These are phyloP conservation scores for Pseudogymnoascus sp. DNA, from an alignment of 2,329 filamentous ascomycete species.

Conservation along the genomic window DNA sequence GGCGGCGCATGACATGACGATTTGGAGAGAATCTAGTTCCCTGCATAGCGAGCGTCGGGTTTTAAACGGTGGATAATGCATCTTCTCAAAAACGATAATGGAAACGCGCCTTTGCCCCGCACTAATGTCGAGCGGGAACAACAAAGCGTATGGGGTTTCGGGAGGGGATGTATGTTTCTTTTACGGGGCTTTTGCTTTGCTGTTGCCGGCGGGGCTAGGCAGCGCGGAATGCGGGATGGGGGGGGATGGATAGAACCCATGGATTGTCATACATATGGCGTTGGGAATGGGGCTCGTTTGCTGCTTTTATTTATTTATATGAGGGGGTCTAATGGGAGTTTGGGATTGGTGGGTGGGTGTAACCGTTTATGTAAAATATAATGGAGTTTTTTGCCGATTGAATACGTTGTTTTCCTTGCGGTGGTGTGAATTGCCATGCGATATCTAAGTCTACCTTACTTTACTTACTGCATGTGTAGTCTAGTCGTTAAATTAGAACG, in stretches of 20 bases:
- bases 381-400: constrained; percentile 7
- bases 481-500: background rate
- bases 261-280: constrained; percentile 8
- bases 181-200: background rate
- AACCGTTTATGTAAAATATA: constrained; percentile 8
- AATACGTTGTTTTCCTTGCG: background rate
- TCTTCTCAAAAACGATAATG: constrained; percentile 6
- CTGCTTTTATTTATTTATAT: constrained; percentile 1
- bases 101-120: constrained; percentile 4
- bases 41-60: constrained; percentile 7
- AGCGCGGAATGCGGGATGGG: background rate
- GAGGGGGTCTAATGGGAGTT: background rate
- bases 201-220: background rate
- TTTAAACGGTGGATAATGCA: constrained; percentile 2
- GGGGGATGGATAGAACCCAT: background rate
- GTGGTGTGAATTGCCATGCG: background rate
- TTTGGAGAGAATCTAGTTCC: constrained; percentile 6
- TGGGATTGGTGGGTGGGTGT: constrained; percentile 4
- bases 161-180: background rate
- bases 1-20: constrained; percentile 4
- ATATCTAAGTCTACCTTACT: background rate
- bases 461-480: background rate
- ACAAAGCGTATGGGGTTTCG: background rate
- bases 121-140: constrained; percentile 3
- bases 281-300: background rate